phyloP scores from a whole-genome alignment of 2,329 filamentous ascomycete genomes.

The Penicillium verrucosum region DNA sequence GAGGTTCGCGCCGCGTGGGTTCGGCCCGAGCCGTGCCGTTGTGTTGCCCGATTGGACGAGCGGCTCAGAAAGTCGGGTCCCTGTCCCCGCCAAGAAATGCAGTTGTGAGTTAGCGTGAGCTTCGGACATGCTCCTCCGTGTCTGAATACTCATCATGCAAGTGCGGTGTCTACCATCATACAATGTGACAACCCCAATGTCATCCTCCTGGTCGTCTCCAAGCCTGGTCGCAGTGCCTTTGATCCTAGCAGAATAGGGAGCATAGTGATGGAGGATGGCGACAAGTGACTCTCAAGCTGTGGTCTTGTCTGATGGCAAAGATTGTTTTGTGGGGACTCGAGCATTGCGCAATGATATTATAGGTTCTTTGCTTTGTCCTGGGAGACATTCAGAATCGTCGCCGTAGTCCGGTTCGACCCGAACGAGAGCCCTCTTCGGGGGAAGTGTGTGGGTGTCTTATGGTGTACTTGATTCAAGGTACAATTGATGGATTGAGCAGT shows the following conservation, averaged over 20 bases:
- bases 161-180: not conserved
- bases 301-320: not conserved
- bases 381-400: not conserved
- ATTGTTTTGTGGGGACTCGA: not conserved
- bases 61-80: not conserved
- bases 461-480: not conserved
- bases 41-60: not conserved
- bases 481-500: not conserved
- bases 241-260: not conserved
- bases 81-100: not conserved
- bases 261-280: not conserved
- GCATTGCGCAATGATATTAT: not conserved
- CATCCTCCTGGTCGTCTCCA: not conserved
- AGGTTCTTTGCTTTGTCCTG: not conserved
- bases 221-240: not conserved
- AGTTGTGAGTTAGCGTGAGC: not conserved
- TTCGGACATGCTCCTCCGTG: not conserved
- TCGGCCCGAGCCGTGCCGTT: conserved; percentile 3
- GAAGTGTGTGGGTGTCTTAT: not conserved
- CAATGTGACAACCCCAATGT: not conserved
- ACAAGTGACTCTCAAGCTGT: not conserved
- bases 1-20: not conserved
- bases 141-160: not conserved
- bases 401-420: not conserved
- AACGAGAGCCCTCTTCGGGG: not conserved